These are phyloP conservation scores for Podospora fimiseda DNA, from an alignment of 495 filamentous ascomycete species.

Conservation along the genomic window DNA sequence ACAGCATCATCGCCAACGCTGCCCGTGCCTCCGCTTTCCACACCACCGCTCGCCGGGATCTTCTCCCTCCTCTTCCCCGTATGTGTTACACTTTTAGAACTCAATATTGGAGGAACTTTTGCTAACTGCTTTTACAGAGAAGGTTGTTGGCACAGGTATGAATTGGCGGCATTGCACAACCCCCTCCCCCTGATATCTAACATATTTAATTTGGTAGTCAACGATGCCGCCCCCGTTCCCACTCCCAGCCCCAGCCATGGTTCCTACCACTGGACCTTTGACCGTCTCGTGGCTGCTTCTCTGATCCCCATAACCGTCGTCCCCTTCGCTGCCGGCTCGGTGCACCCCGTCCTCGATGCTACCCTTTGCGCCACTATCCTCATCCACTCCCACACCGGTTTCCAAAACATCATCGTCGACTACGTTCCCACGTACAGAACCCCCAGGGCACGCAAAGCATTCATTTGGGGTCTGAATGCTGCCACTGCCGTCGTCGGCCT, in stretches of 20 bases:
- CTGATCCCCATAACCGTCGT: conserved; percentile 82
- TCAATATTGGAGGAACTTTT: conserved; percentile 9
- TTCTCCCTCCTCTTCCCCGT: conserved; percentile 50
- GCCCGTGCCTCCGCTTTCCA: conserved; percentile 61
- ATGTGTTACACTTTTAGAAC: conserved; percentile 10
- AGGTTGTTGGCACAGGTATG: conserved; percentile 72
- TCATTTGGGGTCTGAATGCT: conserved; percentile 71
- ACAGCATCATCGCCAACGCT: conserved; percentile 25
- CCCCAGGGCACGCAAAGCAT: conserved; percentile 55
- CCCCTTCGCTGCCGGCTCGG: conserved; percentile 83
- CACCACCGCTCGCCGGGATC: conserved; percentile 56
- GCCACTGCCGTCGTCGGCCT: conserved; percentile 75
- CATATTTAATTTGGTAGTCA: conserved; percentile 49
- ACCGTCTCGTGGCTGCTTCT: conserved; percentile 70
- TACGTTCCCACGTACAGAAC: conserved; percentile 72
- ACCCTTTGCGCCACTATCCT: conserved; percentile 75
- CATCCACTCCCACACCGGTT: conserved; percentile 91
- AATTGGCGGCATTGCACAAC: conserved; percentile 14
- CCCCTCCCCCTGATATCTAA: conserved; percentile 3
- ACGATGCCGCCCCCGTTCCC: conserved; percentile 79
- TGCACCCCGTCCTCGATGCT: conserved; percentile 85
- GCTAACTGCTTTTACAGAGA: conserved; percentile 47
- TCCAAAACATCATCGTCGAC: conserved; percentile 82
- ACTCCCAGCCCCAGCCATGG: conserved; percentile 67
- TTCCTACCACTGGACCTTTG: conserved; percentile 97